Conservation (phyloP, 805 yeast species). For the Monosporozyma unispora region DNA sequence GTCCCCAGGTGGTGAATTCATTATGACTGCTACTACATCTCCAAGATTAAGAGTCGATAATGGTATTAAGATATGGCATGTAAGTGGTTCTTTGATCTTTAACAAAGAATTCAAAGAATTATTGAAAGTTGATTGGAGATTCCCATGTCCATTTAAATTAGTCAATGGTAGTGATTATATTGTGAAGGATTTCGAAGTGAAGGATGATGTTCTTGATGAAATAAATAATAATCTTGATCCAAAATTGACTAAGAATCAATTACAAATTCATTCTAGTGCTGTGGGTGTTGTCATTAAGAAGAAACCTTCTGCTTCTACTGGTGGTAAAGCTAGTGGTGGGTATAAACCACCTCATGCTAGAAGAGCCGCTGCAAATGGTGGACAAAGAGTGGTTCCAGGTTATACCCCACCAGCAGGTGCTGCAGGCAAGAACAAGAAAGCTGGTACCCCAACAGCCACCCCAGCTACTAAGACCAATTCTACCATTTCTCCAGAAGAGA, state of each 20-base stretch:
- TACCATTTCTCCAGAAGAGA: slow-evolving; percentile 62
- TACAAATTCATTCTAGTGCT: slow-evolving; percentile 66
- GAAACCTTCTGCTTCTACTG: slow-evolving; percentile 20
- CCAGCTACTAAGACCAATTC: slow-evolving; percentile 6
- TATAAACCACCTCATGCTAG: slow-evolving; percentile 97
- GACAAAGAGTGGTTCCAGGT: slow-evolving; percentile 39
- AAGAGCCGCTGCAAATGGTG: slow-evolving; percentile 31
- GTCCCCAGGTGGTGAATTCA: slow-evolving; percentile 94
- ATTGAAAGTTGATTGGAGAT: slow-evolving; percentile 77
- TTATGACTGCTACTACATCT: slow-evolving; percentile 91
- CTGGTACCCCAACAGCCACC: slow-evolving; percentile 16
- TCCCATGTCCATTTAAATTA: slow-evolving; percentile 30
- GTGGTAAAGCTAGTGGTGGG: slow-evolving; percentile 62
- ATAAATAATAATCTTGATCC: slow-evolving; percentile 35
- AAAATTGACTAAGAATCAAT: slow-evolving; percentile 39
- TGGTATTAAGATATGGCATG: slow-evolving; percentile 90
- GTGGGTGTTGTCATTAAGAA: slow-evolving; percentile 39
- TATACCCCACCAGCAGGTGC: slow-evolving; percentile 43
- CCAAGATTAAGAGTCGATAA: slow-evolving; percentile 97
- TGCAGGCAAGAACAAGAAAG: slow-evolving; percentile 58
- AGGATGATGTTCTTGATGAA: slow-evolving; percentile 1
- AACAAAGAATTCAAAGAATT: slow-evolving; percentile 76
- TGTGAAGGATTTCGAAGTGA: slow-evolving; percentile 21
- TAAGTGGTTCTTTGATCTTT: slow-evolving; percentile 70
- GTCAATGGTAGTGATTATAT: slow-evolving; percentile 22